phyloP scores from a whole-genome alignment of 129 eudicot genomes.

The Saposhnikovia divaricata region DNA sequence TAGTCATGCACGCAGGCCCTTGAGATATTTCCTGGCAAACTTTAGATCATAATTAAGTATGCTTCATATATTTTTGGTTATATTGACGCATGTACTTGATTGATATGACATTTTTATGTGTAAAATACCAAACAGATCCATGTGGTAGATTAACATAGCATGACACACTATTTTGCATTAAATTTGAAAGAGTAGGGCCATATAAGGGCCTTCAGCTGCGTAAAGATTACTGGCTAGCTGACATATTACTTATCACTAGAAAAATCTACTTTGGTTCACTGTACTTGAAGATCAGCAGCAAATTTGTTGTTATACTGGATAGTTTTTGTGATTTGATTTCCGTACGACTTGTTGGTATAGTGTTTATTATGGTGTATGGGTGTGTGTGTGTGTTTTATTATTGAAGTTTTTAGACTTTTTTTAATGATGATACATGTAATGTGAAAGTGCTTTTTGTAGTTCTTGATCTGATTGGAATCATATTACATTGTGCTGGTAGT shows the following conservation, averaged over 20 bases:
- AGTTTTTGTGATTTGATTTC: not conserved
- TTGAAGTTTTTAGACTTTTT: not conserved
- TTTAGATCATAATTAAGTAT: too few relatives aligned
- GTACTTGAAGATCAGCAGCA: constrained; percentile 8
- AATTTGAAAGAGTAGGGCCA: not conserved
- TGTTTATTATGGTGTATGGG: not conserved
- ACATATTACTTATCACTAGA: not conserved
- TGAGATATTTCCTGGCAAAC: too few relatives aligned
- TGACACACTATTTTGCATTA: not conserved
- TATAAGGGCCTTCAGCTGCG: not conserved
- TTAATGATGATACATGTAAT: not conserved
- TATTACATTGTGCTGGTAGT: not conserved
- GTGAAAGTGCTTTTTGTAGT: not conserved
- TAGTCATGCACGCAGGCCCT: not conserved
- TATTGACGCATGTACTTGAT: too few relatives aligned
- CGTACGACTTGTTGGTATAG: not conserved
- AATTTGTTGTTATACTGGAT: not conserved
- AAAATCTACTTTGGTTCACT: not conserved
- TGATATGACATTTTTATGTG: too few relatives aligned
- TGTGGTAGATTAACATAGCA: not conserved
- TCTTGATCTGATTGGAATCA: not conserved
- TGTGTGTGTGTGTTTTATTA: not conserved
- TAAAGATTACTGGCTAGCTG: not conserved
- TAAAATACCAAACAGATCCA: too few relatives aligned
- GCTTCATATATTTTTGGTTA: too few relatives aligned